Evolutionary conservation across 2,329 filamentous ascomycete species (phyloP), one percentile per base, ranked within the genome.

Genomic region (Claviceps purpurea): DNA sequence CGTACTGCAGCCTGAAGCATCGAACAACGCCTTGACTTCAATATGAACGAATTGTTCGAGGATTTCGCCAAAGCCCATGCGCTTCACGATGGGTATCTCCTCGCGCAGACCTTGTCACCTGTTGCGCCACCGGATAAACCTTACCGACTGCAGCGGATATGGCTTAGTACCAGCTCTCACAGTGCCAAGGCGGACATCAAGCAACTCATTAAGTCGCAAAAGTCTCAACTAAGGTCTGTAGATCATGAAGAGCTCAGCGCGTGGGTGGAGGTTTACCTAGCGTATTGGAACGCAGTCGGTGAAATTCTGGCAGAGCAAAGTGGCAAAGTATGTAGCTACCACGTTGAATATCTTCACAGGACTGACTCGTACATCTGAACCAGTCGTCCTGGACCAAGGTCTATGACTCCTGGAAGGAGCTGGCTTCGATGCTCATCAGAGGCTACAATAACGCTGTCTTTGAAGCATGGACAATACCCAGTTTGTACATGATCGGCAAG

Each of bases 391-490:
- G 87, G 83, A 77, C 77, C n/a, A 84, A 79, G 52, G 86, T 90
- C 0, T 98, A 95, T 63, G 85, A 89, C 56, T 73, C 82, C 11
- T 97, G 93, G 90, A 94, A 88, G 63, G 87, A 95, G 42, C 64
- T 97, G 56, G 81, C 86, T 46, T 86, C 85, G 56, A 73, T 76
- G 47, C 73, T 97, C 41, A 83, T 90, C 53, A 81, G 89, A 58
- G 89, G 89, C 37, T 96, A 96, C 65, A 84, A 82, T 39, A 84
- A 78, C 57, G 74, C 76, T 52, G 77, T 79, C 2, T 88, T 97
- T 60, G 83, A 88, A 57, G 84, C 89, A 37, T 98, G 93, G 91
- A 93, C 89, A 0, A 82, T 98, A 50, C 90, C 93, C 3, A 90
- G 87, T 63, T 75, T 98, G 41, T 97, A 97, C 63, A 78, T 86